Conservation (phyloP, 2,329 filamentous ascomycete genomes). For the Aureobasidium uvarum region DNA sequence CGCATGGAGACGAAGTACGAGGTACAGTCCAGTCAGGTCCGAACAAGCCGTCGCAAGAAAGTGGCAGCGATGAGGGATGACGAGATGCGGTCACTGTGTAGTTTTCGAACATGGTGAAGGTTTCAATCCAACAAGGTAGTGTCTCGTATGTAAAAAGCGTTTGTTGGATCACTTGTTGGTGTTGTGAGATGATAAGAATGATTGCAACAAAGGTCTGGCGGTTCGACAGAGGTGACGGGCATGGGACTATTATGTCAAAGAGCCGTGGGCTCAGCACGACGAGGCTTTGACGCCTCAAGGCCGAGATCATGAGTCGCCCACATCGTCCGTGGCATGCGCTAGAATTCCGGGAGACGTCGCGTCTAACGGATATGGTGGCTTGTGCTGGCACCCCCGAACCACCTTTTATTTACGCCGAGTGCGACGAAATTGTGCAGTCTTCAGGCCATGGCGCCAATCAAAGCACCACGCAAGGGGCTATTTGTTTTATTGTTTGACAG, state of each 20-base stretch:
- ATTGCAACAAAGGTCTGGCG: neutral
- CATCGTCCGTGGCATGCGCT: conserved; percentile 18
- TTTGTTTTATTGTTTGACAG: neutral
- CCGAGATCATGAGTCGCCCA: conserved; percentile 23
- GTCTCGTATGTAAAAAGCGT: neutral
- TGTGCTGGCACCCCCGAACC: conserved; percentile 19
- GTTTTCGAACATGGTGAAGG: conserved; percentile 40
- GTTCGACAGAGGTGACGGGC: conserved; percentile 7
- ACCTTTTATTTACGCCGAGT: conserved; percentile 11
- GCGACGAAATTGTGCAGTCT: neutral
- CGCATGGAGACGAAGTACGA: conserved; percentile 35
- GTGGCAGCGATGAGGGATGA: conserved; percentile 32
- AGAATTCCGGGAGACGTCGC: conserved; percentile 11
- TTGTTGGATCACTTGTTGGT: neutral
- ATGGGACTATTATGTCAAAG: conserved; percentile 13
- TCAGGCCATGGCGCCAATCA: conserved; percentile 9
- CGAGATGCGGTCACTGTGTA: conserved; percentile 43
- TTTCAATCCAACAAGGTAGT: neutral
- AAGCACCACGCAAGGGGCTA: neutral
- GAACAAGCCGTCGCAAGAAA: conserved; percentile 34
- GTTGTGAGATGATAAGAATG: neutral
- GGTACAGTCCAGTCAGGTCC: conserved; percentile 35
- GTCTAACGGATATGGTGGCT: conserved; percentile 8
- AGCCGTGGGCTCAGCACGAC: conserved; percentile 5
- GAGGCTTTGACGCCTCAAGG: conserved; percentile 24